These are phyloP conservation scores for Fagopyrum tataricum DNA, from an alignment of 148 eudicot genomes.

Conservation along the genomic window DNA sequence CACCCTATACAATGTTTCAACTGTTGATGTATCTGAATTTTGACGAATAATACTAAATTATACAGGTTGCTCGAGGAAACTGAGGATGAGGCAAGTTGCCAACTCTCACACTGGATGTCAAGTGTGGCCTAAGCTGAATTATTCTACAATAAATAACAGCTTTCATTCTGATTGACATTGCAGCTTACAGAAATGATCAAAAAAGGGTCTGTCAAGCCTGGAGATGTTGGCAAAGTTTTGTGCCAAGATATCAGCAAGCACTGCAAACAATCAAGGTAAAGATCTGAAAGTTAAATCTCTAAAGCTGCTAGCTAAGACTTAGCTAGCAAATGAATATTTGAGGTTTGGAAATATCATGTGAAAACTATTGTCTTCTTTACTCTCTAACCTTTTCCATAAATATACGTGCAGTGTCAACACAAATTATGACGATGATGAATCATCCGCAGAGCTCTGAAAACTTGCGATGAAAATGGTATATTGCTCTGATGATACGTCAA, in stretches of 20 bases:
- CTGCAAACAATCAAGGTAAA: constrained; percentile 58
- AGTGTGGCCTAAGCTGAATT: not conserved
- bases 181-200: constrained; percentile 83
- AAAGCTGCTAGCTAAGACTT: not conserved
- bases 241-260: constrained; percentile 76
- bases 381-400: not conserved
- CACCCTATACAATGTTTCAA: not conserved
- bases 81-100: constrained; percentile 69
- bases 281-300: not conserved
- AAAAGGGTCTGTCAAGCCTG: constrained; percentile 65
- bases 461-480: not conserved
- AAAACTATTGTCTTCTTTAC: not conserved
- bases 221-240: constrained; percentile 68
- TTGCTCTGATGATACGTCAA: not conserved
- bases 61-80: constrained; percentile 91
- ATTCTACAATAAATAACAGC: not conserved
- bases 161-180: constrained; percentile 9
- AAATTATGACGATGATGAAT: constrained; percentile 26
- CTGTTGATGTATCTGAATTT: not conserved
- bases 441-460: constrained; percentile 41
- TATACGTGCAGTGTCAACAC: constrained; percentile 22
- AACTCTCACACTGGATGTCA: constrained; percentile 7
- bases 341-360: not conserved
- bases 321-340: too few relatives aligned
- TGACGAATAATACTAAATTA: not conserved